These are phyloP conservation scores for Chrysoporthe austroafricana DNA, from an alignment of 2,329 filamentous ascomycete genomes.

Conservation along the genomic window DNA sequence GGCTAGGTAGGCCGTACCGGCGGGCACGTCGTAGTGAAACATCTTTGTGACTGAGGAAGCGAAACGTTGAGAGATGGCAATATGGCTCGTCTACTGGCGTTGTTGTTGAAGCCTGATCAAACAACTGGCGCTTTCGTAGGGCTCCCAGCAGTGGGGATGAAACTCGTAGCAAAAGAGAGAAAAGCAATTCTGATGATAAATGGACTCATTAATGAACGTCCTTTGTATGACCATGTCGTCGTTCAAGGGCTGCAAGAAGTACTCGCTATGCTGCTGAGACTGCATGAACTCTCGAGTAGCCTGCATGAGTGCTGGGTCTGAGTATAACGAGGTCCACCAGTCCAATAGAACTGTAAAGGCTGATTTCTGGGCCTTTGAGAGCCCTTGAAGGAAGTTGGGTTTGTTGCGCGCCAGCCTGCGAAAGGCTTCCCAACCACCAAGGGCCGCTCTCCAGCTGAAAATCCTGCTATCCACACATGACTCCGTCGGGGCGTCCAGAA, in stretches of 20 bases:
- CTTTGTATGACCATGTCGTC: not conserved
- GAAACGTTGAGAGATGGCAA: constrained; percentile 5
- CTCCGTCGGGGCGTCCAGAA: too few relatives aligned
- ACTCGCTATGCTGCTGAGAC: not conserved
- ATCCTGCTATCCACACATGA: too few relatives aligned
- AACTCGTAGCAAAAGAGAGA: not conserved
- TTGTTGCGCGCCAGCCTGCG: too few relatives aligned
- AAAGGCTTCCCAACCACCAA: too few relatives aligned
- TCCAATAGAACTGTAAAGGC: not conserved
- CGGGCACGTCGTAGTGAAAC: not conserved
- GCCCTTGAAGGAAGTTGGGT: too few relatives aligned
- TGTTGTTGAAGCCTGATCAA: not conserved
- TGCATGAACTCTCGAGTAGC: not conserved
- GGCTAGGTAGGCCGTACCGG: not conserved
- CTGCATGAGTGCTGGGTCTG: not conserved
- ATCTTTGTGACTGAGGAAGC: too few relatives aligned
- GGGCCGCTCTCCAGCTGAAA: too few relatives aligned
- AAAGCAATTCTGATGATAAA: not conserved
- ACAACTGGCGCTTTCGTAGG: not conserved
- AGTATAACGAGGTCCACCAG: not conserved
- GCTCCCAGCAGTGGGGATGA: constrained; percentile 2
- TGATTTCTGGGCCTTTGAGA: not conserved
- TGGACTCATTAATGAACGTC: not conserved
- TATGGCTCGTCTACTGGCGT: not conserved
- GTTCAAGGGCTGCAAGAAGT: not conserved